Evolutionary conservation across 2,329 filamentous ascomycete genomes (phyloP).

Genomic region (Cyphellophora europaea): DNA sequence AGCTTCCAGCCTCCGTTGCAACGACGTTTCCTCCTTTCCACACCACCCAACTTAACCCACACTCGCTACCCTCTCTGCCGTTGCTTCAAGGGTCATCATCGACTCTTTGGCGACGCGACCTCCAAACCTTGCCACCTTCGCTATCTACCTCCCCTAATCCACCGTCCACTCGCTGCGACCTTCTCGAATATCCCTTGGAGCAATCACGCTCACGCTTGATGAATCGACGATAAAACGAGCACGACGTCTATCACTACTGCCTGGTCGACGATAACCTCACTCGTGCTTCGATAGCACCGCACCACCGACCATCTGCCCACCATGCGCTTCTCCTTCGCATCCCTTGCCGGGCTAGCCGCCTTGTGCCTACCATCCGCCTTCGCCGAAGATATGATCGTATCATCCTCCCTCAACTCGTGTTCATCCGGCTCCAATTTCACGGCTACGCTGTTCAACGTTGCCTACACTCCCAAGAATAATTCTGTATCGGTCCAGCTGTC

Average conservation of each 20-base stretch:
- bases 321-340: constrained; percentile 15
- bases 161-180: too few species aligned
- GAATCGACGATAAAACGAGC: too few species aligned
- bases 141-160: too few species aligned
- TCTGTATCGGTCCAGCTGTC: constrained; percentile 65
- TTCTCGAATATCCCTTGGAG: too few species aligned
- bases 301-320: constrained; percentile 8
- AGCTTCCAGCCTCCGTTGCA: not conserved
- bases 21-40: not conserved
- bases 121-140: too few species aligned
- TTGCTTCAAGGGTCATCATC: not conserved
- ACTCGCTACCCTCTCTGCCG: constrained; percentile 1
- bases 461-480: constrained; percentile 55
- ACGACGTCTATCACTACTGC: not conserved
- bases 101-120: not conserved
- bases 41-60: constrained; percentile 1
- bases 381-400: constrained; percentile 62
- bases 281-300: constrained; percentile 3
- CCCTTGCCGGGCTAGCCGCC: constrained; percentile 25
- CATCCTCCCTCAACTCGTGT: constrained; percentile 76
- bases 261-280: not conserved
- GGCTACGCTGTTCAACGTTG: constrained; percentile 78
- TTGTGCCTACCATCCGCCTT: constrained; percentile 38
- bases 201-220: too few species aligned
- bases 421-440: constrained; percentile 77